Conservation (phyloP, 139 green algal species). For the Zygnema cylindricum region DNA sequence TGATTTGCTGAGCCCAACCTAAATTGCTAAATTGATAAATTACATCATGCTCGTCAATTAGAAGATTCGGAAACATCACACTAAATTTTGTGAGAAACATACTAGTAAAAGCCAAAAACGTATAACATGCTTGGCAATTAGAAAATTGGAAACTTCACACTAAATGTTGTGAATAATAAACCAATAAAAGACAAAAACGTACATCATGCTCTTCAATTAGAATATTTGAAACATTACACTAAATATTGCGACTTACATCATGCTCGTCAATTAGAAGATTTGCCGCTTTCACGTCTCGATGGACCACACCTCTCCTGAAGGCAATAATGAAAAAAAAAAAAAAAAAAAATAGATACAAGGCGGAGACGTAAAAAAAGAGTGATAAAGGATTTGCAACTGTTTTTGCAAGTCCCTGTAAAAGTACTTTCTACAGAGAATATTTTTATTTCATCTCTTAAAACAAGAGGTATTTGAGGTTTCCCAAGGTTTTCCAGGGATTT, state of each 20-base stretch:
- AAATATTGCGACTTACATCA: slow-evolving; percentile 52
- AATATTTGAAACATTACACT: slow-evolving; percentile 62
- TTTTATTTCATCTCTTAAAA: no score
- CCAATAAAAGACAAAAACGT: neutral
- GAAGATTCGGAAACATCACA: no score
- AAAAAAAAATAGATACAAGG: neutral
- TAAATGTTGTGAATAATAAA: neutral
- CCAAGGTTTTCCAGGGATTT: no score
- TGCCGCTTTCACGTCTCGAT: slow-evolving; percentile 87
- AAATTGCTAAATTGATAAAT: no score
- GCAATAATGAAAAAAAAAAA: neutral
- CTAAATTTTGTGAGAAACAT: no score
- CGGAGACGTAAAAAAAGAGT: no score
- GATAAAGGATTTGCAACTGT: no score
- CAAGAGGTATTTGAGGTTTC: no score
- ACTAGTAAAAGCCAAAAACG: no score
- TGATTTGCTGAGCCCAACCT: no score
- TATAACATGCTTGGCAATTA: no score
- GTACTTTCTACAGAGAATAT: slow-evolving; percentile 4
- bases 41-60: slow-evolving; percentile 57
- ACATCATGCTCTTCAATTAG: neutral
- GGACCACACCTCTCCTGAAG: slow-evolving; percentile 80
- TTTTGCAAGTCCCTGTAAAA: no score
- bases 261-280: slow-evolving; percentile 97
- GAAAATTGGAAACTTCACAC: neutral